Evolutionary conservation across 2,329 filamentous ascomycete species (phyloP), one percentile per base, ranked within the genome.

Genomic region (Ilyonectria destructans): DNA sequence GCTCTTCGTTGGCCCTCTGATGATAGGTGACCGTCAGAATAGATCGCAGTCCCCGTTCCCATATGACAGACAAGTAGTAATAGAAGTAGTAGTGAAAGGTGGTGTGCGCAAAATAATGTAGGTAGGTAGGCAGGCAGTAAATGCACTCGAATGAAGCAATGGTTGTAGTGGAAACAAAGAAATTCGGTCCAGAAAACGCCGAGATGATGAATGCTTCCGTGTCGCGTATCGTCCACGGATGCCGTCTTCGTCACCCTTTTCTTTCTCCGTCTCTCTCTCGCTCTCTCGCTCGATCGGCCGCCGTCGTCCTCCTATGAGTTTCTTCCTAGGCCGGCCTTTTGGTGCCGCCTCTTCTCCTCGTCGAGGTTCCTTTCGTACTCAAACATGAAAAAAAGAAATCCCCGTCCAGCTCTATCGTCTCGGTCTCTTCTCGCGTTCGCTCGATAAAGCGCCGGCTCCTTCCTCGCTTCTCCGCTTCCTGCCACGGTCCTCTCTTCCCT

Each of bases 351-450:
- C 46, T 51, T 62, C 19, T 40, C 23, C 43, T 52, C 17, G 26
- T 43, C 37, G 33, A 23, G 19, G 23, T 68, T 61, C 67, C 64
- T 67, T 70, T 66, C 64, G 51, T 65, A 66, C 58, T 70, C 62
- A 68, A 70, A 68, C 69, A 72, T 67, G 51, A 54, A 23, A 23
- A 46, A 64, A 61, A 61, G 55, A 64, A 63, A 54, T 56, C 29
- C 48, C 61, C 58, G 31, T 59, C 68, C 58, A 54, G 55, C 57
- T 63, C 77, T 83, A 88, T 74, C 85, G 84, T 78, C 88, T 84
- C 70, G 81, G 83, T 77, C 88, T 83, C 82, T 90, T 90, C 68
- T 89, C 87, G 65, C 85, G 82, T 45, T 88, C 86, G 73, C 77
- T 83, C 17, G 77, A 71, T 69, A 80, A 67, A 21, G 72, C 70